Percentiles rank a stretch among this genome's conserved stretches.
These are phyloP conservation scores for Pulveroboletus sp. DNA, from an alignment of 768 basidiomycete species.

Conservation along the genomic window DNA sequence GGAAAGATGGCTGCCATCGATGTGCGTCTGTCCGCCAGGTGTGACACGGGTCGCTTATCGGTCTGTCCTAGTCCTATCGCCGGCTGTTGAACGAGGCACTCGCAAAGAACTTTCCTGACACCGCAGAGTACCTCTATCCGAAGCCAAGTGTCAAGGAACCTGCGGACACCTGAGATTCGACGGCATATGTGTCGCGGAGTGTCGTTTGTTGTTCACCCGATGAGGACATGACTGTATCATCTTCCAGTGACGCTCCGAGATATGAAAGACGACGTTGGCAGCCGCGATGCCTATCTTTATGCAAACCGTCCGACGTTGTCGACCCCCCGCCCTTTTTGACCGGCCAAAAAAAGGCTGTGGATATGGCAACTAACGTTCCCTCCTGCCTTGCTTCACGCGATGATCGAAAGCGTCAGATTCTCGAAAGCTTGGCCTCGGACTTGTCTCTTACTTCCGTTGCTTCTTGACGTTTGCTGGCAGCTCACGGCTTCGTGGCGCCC, in stretches of 20 bases:
- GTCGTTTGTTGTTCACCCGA: too few species aligned
- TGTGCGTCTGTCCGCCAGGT: constrained; percentile 36
- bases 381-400: constrained; percentile 18
- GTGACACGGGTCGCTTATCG: neutral
- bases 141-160: constrained; percentile 5
- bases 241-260: neutral
- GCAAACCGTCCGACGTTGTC: constrained; percentile 9
- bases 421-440: constrained; percentile 32
- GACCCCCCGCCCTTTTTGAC: constrained; percentile 14
- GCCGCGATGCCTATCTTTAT: constrained; percentile 19
- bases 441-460: constrained; percentile 32
- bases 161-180: constrained; percentile 7
- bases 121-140: constrained; percentile 23
- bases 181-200: neutral
- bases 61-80: constrained; percentile 56
- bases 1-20: constrained; percentile 78
- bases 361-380: constrained; percentile 11
- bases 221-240: too few species aligned
- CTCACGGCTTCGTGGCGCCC: constrained; percentile 29
- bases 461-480: constrained; percentile 23
- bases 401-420: constrained; percentile 26
- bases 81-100: constrained; percentile 65
- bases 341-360: constrained; percentile 14
- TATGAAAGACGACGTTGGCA: constrained; percentile 11
- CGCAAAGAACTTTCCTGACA: constrained; percentile 65